Base-by-base conservation (phyloP, 1,284 basidiomycete species). In the Ustilago crameri region DNA sequence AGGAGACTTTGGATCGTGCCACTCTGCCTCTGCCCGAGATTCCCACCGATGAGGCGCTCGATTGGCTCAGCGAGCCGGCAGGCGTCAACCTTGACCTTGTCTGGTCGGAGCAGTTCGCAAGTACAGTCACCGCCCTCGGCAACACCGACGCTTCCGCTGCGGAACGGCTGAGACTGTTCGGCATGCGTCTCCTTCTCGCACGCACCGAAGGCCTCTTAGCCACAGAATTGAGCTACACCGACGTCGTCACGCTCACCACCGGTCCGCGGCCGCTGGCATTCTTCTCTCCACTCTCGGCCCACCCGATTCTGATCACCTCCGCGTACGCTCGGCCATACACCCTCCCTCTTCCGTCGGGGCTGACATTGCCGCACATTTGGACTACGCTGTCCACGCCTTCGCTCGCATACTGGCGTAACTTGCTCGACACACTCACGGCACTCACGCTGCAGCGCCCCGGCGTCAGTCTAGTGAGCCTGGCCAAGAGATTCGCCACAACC, bases 331-430 rank as follows among this genome's bases (percentile, higher is more conserved):
- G 23, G 24, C 3, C 32, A 5, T 67, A 61, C 38, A 24, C 48
- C 0, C 40, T 66, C 32, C 1, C 15, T 7, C 9, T 59, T 26
- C 40, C 18, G 4, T 5, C 30, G 22, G 2, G 7, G 0, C 26
- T n/a, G 20, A 27, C 51, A 0, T 34, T 71, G 0, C 68, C 68
- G 15, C 68, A 65, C 38, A 43, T 58, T 15, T 71, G 62, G 62
- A 58, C 58, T 0, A 58, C 68, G 1, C 62, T 71, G 37, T 42
- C 38, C 52, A 15, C 4, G 2, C 38, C 50, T 10, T 43, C 45
- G 5, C 17, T 15, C 10, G 2, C 17, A 1, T 17, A 30, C 18
- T 73, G 64, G 70, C 14, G 51, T 2, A 3, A 34, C 5, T 37
- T 61, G 9, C 51, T 73, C 4, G 57, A 64, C 7, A 46, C 51